Percentiles rank a stretch among this genome's conserved stretches.
These are phyloP conservation scores for Neocatenulostroma microsporum DNA, from an alignment of 2,329 filamentous ascomycete genomes.

Conservation along the genomic window DNA sequence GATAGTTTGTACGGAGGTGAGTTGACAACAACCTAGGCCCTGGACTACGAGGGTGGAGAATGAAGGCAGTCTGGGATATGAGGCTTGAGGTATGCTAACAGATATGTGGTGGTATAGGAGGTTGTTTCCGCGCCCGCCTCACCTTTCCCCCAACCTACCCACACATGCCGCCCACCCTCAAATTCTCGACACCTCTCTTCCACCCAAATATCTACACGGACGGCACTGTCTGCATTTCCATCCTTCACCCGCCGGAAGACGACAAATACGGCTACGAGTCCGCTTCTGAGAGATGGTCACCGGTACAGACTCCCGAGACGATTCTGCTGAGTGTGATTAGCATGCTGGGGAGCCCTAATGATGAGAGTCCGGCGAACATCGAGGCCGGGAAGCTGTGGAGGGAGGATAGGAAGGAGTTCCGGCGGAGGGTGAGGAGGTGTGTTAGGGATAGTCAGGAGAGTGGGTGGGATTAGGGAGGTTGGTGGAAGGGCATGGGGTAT, in stretches of 20 bases:
- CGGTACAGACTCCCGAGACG: slow-evolving; percentile 90
- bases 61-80: too few species aligned
- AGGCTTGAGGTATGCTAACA: too few species aligned
- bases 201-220: slow-evolving; percentile 88
- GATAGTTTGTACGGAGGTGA: slow-evolving; percentile 78
- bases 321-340: slow-evolving; percentile 89
- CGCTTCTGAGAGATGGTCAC: slow-evolving; percentile 84
- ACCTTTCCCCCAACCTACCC: slow-evolving; percentile 82
- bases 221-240: slow-evolving; percentile 91
- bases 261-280: slow-evolving; percentile 91
- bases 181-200: slow-evolving; percentile 78
- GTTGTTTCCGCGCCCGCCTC: slow-evolving; percentile 81
- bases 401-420: slow-evolving; percentile 71
- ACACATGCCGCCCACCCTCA: slow-evolving; percentile 77
- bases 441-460: slow-evolving; percentile 70
- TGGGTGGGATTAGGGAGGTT: slow-evolving; percentile 29
- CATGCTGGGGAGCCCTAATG: slow-evolving; percentile 85
- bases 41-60: too few species aligned
- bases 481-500: too few species aligned
- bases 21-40: too few species aligned
- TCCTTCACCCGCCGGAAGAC: slow-evolving; percentile 89
- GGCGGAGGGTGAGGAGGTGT: slow-evolving; percentile 66
- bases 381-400: slow-evolving; percentile 86
- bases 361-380: slow-evolving; percentile 90
- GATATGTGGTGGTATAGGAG: slow-evolving; percentile 62